Conservation (phyloP, 257 asterid genomes). For the Scutellaria barbata region DNA sequence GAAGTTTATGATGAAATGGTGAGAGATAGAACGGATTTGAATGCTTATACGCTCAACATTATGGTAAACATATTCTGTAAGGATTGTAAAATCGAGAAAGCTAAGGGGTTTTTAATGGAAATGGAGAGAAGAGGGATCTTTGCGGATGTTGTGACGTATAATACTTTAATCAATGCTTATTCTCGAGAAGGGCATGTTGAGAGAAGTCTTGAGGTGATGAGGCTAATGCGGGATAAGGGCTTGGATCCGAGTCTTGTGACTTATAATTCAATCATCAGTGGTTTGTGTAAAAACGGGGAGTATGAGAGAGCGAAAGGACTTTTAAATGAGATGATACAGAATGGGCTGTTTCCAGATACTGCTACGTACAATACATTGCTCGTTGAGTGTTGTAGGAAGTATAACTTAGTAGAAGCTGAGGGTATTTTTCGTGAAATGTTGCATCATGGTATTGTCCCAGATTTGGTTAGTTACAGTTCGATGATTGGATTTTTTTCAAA, state of each 20-base stretch:
- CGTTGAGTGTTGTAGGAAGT: constrained; percentile 60
- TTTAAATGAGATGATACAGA: constrained; percentile 51
- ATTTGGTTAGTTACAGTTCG: constrained; percentile 70
- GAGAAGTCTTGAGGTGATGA: constrained; percentile 52
- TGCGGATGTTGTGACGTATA: constrained; percentile 72
- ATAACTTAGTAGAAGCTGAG: constrained; percentile 54
- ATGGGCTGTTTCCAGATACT: constrained; percentile 59
- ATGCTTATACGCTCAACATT: constrained; percentile 74
- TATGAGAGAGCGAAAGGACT: constrained; percentile 57
- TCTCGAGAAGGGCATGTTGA: constrained; percentile 56
- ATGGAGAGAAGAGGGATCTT: constrained; percentile 67
- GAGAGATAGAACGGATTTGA: constrained; percentile 49
- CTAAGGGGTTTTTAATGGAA: constrained; percentile 43
- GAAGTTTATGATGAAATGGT: constrained; percentile 57
- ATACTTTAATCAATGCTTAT: constrained; percentile 65
- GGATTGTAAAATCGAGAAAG: constrained; percentile 55
- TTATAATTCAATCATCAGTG: constrained; percentile 63
- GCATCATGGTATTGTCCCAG: constrained; percentile 45
- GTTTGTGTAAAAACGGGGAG: constrained; percentile 64
- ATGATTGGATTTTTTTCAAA: constrained; percentile 64
- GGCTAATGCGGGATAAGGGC: constrained; percentile 52
- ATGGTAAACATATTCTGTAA: constrained; percentile 77
- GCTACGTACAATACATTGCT: constrained; percentile 67
- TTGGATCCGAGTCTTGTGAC: constrained; percentile 67
- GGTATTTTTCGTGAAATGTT: constrained; percentile 54